These are phyloP conservation scores for Astragalus membranaceus DNA, from an alignment of 306 rosid genomes.

Conservation along the genomic window DNA sequence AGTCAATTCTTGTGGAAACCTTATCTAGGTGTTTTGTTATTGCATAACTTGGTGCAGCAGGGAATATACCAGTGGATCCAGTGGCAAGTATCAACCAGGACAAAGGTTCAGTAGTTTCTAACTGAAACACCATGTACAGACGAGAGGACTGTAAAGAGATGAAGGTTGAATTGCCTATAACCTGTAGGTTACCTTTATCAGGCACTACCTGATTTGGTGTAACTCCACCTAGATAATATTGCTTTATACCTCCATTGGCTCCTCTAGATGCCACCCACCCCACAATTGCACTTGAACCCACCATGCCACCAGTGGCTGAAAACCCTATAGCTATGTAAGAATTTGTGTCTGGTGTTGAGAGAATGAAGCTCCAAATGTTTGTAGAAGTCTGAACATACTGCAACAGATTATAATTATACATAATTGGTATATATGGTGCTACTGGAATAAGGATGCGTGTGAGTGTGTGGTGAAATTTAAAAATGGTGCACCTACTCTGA, in stretches of 20 bases:
- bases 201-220: conserved; percentile 43
- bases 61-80: conserved; percentile 49
- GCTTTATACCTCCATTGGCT: conserved; percentile 34
- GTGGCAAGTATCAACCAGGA: conserved; percentile 42
- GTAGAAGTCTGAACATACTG: conserved; percentile 47
- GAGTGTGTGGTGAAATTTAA: not conserved
- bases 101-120: conserved; percentile 28
- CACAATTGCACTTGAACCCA: conserved; percentile 69
- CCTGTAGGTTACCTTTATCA: conserved; percentile 46
- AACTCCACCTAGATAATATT: conserved; percentile 55
- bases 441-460: not conserved
- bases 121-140: conserved; percentile 54
- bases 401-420: not conserved
- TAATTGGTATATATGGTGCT: not conserved
- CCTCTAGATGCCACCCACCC: conserved; percentile 59
- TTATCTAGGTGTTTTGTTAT: conserved; percentile 45
- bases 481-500: conserved; percentile 47
- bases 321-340: conserved; percentile 72
- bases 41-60: conserved; percentile 42
- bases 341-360: conserved; percentile 54
- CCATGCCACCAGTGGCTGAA: conserved; percentile 55
- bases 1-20: conserved; percentile 48
- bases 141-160: conserved; percentile 36
- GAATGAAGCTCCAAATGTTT: conserved; percentile 62
- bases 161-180: conserved; percentile 36